A percentile compares a stretch with the other conserved stretches of the same genome.
Conservation (phyloP, 108 stramenopile species). For the Parietichytrium sp. region DNA sequence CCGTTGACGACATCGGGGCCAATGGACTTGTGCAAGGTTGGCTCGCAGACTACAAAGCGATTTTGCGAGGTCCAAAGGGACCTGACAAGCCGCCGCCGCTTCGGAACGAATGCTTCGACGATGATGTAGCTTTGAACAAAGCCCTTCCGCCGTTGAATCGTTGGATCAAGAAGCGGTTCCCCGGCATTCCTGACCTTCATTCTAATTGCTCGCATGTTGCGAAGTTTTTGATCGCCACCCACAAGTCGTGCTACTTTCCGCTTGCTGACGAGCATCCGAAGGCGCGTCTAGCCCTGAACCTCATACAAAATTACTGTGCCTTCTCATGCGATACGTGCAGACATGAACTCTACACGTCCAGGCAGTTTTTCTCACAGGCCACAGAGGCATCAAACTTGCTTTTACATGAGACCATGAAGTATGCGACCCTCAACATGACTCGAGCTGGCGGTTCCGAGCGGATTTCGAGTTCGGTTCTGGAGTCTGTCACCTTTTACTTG, state of each 20-base stretch:
- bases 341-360: neutral
- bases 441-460: neutral
- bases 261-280: too few species aligned
- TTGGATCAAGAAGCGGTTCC: too few species aligned
- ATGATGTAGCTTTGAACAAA: neutral
- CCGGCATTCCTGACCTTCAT: too few species aligned
- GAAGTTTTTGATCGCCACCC: too few species aligned
- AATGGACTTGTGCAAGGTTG: neutral
- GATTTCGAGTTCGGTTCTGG: neutral
- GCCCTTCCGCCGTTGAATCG: too few species aligned
- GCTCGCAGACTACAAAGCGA: slow-evolving; percentile 4
- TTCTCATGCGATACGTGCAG: neutral
- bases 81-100: neutral
- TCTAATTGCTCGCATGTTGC: too few species aligned
- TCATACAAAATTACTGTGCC: neutral
- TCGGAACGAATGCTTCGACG: neutral
- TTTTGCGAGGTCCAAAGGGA: neutral
- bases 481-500: neutral
- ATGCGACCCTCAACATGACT: neutral
- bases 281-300: neutral
- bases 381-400: neutral
- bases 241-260: too few species aligned
- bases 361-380: neutral
- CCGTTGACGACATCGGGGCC: neutral
- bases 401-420: neutral